Percentiles rank a stretch among this genome's conserved stretches.
Evolutionary conservation across 345 rosid genomes (phyloP).

Genomic region (Euclidium syriacum): DNA sequence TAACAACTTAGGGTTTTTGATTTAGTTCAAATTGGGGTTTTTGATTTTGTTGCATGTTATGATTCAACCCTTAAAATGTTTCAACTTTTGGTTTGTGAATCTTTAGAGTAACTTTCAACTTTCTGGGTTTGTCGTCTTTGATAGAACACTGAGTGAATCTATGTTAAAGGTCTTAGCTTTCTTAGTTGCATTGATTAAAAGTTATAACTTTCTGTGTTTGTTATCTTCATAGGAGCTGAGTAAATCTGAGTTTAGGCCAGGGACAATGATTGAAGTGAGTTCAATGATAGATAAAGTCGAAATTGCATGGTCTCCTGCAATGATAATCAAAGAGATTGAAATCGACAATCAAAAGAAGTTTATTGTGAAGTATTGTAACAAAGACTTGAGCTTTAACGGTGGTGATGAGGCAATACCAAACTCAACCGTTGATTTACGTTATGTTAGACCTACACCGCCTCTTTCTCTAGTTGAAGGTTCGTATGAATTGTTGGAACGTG

Average conservation of each 20-base stretch:
- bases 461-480: constrained; percentile 25
- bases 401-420: constrained; percentile 17
- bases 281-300: constrained; percentile 21
- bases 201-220: too few species aligned
- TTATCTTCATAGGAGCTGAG: too few species aligned
- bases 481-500: constrained; percentile 45
- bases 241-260: too few species aligned
- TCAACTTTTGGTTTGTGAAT: constrained; percentile 29
- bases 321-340: constrained; percentile 41
- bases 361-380: constrained; percentile 35
- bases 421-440: constrained; percentile 29
- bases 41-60: too few species aligned
- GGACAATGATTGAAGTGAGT: constrained; percentile 42
- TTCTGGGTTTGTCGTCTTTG: too few species aligned
- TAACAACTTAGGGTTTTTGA: too few species aligned
- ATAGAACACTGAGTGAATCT: constrained; percentile 40
- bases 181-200: too few species aligned
- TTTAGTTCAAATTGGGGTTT: too few species aligned
- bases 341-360: constrained; percentile 29
- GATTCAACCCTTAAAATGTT: background rate
- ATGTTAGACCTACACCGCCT: constrained; percentile 47
- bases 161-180: too few species aligned
- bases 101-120: too few species aligned
- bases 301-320: constrained; percentile 49
- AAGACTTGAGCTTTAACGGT: constrained; percentile 5